A percentile compares a stretch with the other conserved stretches of the same genome.
These are phyloP conservation scores for Ceratocystis harringtonii DNA, from an alignment of 2,329 filamentous ascomycete species.

Conservation along the genomic window DNA sequence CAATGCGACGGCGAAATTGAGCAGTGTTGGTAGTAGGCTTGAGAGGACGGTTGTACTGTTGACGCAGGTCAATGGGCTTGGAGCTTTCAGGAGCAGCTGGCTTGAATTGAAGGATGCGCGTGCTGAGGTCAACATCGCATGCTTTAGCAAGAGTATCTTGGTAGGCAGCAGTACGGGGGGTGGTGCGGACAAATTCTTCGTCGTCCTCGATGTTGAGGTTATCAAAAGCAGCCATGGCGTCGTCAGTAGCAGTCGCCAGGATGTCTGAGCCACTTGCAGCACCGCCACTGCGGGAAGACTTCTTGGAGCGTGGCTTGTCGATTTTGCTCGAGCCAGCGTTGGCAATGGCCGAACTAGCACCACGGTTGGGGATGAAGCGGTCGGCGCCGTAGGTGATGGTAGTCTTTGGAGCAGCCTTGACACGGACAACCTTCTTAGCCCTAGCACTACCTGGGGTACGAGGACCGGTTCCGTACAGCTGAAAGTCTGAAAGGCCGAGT, in stretches of 20 bases:
- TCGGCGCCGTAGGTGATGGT: conserved; percentile 69
- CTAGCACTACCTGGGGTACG: conserved; percentile 46
- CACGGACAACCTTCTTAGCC: conserved; percentile 41
- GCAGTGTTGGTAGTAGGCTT: conserved; percentile 63
- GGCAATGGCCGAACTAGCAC: conserved; percentile 73
- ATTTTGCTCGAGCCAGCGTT: conserved; percentile 74
- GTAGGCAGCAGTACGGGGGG: conserved; percentile 78
- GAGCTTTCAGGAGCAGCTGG: conserved; percentile 94
- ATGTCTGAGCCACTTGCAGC: conserved; percentile 45
- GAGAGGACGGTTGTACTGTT: conserved; percentile 94
- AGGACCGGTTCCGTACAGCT: conserved; percentile 65
- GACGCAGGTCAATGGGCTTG: conserved; percentile 91
- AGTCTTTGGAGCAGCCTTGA: conserved; percentile 54
- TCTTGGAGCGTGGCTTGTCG: conserved; percentile 60
- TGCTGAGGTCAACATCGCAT: conserved; percentile 84
- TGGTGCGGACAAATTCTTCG: conserved; percentile 57
- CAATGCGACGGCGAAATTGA: conserved; percentile 80
- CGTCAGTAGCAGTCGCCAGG: conserved; percentile 65
- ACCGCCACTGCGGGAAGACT: conserved; percentile 45
- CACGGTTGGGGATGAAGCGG: conserved; percentile 90
- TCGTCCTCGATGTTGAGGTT: conserved; percentile 60
- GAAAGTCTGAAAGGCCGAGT: conserved; percentile 83
- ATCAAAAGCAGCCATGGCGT: conserved; percentile 65
- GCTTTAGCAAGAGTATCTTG: conserved; percentile 81
- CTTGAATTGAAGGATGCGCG: conserved; percentile 95